Evolutionary conservation across 305 asterid genomes (phyloP), one percentile per base, ranked within the genome.

Genomic region (Fraxinus ornus): DNA sequence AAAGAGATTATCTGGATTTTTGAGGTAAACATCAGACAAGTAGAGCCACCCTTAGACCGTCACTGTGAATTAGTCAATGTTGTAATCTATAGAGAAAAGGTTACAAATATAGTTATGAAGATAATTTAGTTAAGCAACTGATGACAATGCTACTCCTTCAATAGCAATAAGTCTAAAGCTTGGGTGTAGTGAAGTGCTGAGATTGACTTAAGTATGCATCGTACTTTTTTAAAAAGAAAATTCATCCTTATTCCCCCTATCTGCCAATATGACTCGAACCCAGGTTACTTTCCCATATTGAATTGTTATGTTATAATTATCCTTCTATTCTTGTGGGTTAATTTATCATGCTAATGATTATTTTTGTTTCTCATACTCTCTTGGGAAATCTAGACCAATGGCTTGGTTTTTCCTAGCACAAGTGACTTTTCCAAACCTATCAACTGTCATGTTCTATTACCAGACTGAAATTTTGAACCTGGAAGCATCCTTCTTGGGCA

Each of bases 331-430:
- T 52, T 24, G 3, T 52, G 39, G 33, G 9, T 62, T 70, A 71
- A 60, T 75, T 80, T 79, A 24, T 75, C 86, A 80, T 75, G 74
- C 86, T 78, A 55, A 78, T 86, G 83, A 62, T 88, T n/a, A 26
- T 47, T 78, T 73, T 57, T 78, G 70, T 17, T 84, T 78, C 83
- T 66, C 37, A n/a, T 52, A 49, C 78, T 85, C 78, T 82, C 82
- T 83, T 66, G 81, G 87, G 86, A 84, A 78, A 10, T 83, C 37
- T 86, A 95, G 98, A 87, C 97, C 98, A 71, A 95, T 95, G 98
- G 90, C 95, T 24, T 95, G 98, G 98, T 95, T 95, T 90, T 93
- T 95, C 90, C 81, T 95, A 87, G 98, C 98, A 83, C 92, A 91
- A 15, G 93, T 95, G 84, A 92, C 97, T 36, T 89, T 92, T 80